Evolutionary conservation across 805 yeast species (phyloP), one percentile per base, ranked within the genome.

Genomic region (Hanseniaspora mollemarum): DNA sequence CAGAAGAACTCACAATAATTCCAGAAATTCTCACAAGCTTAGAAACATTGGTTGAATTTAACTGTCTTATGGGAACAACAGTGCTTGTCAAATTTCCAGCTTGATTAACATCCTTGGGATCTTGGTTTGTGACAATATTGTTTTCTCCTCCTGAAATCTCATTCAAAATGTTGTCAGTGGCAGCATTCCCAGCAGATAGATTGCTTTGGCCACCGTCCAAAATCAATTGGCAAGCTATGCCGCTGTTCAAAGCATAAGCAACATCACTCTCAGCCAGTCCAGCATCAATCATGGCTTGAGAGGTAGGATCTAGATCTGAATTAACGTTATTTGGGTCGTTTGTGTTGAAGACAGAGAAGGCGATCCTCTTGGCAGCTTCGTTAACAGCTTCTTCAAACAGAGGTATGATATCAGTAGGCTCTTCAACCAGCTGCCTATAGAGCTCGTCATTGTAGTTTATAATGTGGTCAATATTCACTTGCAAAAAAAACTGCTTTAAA

Each of bases 11-110:
- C 53, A 92, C 90, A 58, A 92, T 76, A 59, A 92, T 92, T 28
- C 99, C 99, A 19, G 95, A 84, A 40, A 92, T 77, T 51, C 95
- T 74, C 32, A 92, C 90, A 50, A 92, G 82, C 63, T 87, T 85
- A 24, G 96, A 79, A 54, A 92, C 87, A 62, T 86, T 86, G 43
- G 82, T 85, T 1, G 96, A 81, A 62, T 83, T 90, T 53, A 92
- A 71, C 52, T 86, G 80, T 63, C 98, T 76, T 53, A 92, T 78
- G 0, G 90, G 73, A 3, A 81, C 73, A 53, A 78, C 77, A 53
- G 78, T 77, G 15, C 94, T 82, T 50, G 80, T 78, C 12, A 94
- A 81, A 55, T 74, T 74, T 4, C 35, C 36, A 5, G 35, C 50
- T 90, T 68, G 46, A 87, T 78, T 58, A 90, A 68, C 68, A 92